Conservation (phyloP, 768 basidiomycete species). For the Calocybe cyanea region DNA sequence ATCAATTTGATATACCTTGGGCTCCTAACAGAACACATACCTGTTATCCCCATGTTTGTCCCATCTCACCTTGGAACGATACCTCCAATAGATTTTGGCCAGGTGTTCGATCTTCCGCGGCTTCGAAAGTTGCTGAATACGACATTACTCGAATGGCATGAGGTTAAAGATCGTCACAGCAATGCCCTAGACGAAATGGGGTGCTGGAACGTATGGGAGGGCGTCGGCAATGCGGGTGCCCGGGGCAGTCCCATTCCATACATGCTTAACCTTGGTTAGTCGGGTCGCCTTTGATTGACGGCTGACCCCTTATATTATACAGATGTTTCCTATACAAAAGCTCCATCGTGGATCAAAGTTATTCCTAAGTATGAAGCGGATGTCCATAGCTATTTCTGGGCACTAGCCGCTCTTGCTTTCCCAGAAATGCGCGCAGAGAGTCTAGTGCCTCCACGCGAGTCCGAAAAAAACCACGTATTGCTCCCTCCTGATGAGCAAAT, state of each 20-base stretch:
- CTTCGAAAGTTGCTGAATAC: constrained; percentile 38
- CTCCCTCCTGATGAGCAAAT: constrained; percentile 50
- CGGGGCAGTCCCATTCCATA: constrained; percentile 34
- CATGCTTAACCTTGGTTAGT: constrained; percentile 38
- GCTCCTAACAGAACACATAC: constrained; percentile 53
- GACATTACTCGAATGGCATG: constrained; percentile 60
- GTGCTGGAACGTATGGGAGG: constrained; percentile 55
- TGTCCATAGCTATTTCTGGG: constrained; percentile 41
- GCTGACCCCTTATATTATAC: constrained; percentile 13
- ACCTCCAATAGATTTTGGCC: constrained; percentile 51
- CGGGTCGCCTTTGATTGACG: background rate
- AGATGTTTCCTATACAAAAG: constrained; percentile 53
- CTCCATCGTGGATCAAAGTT: constrained; percentile 45
- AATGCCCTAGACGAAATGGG: constrained; percentile 42
- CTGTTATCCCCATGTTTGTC: constrained; percentile 54
- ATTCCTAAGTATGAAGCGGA: constrained; percentile 43
- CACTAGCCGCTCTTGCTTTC: constrained; percentile 42
- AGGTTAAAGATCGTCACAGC: constrained; percentile 49
- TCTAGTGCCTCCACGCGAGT: constrained; percentile 36
- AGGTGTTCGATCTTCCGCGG: constrained; percentile 57
- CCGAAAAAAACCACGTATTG: constrained; percentile 33
- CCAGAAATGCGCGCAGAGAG: constrained; percentile 38
- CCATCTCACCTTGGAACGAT: constrained; percentile 53
- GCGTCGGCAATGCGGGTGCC: constrained; percentile 34
- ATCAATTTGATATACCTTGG: constrained; percentile 60